These are phyloP conservation scores for Kwoniella dejecticola DNA, from an alignment of 768 basidiomycete genomes.

Conservation along the genomic window DNA sequence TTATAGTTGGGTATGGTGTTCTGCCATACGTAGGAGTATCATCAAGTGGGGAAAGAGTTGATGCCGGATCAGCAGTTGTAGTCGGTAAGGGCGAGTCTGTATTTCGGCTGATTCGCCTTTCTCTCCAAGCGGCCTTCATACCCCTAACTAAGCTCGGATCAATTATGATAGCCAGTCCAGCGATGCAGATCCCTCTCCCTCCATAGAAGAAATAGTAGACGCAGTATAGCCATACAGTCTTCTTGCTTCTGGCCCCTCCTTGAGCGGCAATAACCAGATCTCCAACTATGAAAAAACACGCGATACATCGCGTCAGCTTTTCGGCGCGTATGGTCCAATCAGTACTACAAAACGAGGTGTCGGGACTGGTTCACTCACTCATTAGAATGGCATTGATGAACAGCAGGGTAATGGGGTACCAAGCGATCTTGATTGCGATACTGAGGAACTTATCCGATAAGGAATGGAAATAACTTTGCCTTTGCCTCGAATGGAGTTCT, in stretches of 20 bases:
- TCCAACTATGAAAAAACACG: conserved; percentile 10
- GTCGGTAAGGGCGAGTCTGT: background rate
- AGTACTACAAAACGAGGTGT: background rate
- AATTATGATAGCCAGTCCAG: conserved; percentile 8
- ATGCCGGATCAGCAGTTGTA: background rate
- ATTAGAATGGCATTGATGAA: conserved; percentile 34
- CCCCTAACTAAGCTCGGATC: conserved; percentile 6
- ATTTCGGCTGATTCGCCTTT: background rate
- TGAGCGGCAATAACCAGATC: conserved; percentile 27
- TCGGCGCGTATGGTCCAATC: no score
- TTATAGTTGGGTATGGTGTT: background rate
- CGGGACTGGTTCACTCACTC: conserved; percentile 14
- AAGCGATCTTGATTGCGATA: conserved; percentile 36
- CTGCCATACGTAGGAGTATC: background rate
- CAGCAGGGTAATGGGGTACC: conserved; percentile 34
- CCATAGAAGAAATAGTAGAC: conserved; percentile 37
- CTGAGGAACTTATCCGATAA: conserved; percentile 30
- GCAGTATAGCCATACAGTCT: conserved; percentile 21
- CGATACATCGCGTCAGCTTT: background rate
- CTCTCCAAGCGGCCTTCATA: conserved; percentile 20
- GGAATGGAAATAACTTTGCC: conserved; percentile 13
- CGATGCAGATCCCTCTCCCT: conserved; percentile 33
- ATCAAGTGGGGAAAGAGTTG: background rate
- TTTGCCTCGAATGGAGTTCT: background rate
- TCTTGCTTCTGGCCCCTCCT: conserved; percentile 16